Evolutionary conservation across 106 monocot species (phyloP).

Genomic region (Alisma plantagoaquatica): DNA sequence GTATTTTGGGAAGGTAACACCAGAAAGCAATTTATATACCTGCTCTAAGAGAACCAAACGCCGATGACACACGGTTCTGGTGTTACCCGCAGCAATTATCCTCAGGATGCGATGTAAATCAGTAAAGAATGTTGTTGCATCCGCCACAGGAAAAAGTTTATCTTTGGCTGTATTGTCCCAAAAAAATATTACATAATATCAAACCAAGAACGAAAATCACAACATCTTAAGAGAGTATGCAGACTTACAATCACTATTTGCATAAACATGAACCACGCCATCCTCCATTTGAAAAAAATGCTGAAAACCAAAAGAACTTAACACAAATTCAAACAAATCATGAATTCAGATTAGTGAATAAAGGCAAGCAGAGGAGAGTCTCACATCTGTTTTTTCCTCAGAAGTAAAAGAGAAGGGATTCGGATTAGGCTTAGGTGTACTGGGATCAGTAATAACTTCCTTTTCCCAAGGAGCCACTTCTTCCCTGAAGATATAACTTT

Average conservation of each 20-base stretch:
- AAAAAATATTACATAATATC: not conserved
- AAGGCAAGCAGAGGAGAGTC: too few relatives aligned
- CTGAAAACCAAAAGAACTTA: slow-evolving; percentile 18
- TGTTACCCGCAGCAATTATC: slow-evolving; percentile 82
- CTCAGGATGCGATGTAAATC: slow-evolving; percentile 87
- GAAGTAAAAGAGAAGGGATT: not conserved
- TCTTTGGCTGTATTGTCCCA: slow-evolving; percentile 39
- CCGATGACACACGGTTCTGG: slow-evolving; percentile 81
- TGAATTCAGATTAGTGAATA: not conserved
- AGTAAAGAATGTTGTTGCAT: slow-evolving; percentile 97
- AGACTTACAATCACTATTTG: slow-evolving; percentile 47
- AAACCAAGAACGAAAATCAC: slow-evolving; percentile 2
- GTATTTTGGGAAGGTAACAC: too few relatives aligned
- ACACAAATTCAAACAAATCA: not conserved
- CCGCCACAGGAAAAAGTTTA: slow-evolving; percentile 66
- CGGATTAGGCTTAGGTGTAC: slow-evolving; percentile 70
- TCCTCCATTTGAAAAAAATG: slow-evolving; percentile 93
- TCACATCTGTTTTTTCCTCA: slow-evolving; percentile 75
- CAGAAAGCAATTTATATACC: slow-evolving; percentile 20
- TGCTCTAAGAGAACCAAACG: slow-evolving; percentile 91
- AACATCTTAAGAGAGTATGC: not conserved
- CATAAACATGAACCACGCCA: slow-evolving; percentile 88
- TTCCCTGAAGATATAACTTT: slow-evolving; percentile 71
- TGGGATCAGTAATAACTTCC: slow-evolving; percentile 94
- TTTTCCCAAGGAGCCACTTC: slow-evolving; percentile 89